A percentile compares a stretch with the other conserved stretches of the same genome.
Evolutionary conservation across 192 early-diverging fungal genomes (phyloP).

Genomic region (Allomyces javanicus): DNA sequence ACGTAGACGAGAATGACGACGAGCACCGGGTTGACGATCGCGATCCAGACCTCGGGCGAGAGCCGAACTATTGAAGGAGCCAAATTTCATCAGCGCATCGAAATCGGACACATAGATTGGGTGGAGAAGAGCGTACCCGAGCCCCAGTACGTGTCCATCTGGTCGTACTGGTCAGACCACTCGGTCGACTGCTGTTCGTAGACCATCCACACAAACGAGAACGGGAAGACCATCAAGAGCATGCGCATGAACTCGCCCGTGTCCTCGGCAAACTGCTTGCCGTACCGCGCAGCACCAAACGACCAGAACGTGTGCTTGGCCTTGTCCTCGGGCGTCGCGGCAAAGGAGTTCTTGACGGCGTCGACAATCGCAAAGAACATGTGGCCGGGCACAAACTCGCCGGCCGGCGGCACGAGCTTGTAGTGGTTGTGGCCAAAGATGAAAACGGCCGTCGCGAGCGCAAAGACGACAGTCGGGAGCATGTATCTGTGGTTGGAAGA

Average conservation of each 20-base stretch:
- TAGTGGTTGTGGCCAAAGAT: constrained; percentile 15
- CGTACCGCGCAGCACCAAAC: neutral
- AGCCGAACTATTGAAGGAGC: neutral
- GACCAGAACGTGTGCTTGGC: neutral
- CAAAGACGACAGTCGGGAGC: constrained; percentile 7
- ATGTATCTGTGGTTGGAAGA: neutral
- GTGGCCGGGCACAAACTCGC: constrained; percentile 17
- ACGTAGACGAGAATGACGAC: constrained; percentile 33
- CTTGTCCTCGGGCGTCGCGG: neutral
- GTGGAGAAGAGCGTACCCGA: too few species aligned
- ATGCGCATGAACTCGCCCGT: neutral
- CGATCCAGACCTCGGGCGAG: constrained; percentile 4
- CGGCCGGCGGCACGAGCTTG: constrained; percentile 24
- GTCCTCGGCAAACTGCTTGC: constrained; percentile 1
- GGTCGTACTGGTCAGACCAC: constrained; percentile 16
- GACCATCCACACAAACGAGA: constrained; percentile 17
- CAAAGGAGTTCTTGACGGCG: neutral
- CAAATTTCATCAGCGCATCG: too few species aligned
- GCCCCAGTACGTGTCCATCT: constrained; percentile 5
- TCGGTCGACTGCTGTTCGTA: constrained; percentile 20
- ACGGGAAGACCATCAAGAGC: neutral
- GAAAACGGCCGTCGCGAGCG: constrained; percentile 15
- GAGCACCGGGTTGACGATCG: constrained; percentile 21
- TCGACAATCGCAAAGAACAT: constrained; percentile 7
- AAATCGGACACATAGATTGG: too few species aligned